Conservation (phyloP, 192 early-diverging fungal genomes). For the Phlyctochytrium bullatum region DNA sequence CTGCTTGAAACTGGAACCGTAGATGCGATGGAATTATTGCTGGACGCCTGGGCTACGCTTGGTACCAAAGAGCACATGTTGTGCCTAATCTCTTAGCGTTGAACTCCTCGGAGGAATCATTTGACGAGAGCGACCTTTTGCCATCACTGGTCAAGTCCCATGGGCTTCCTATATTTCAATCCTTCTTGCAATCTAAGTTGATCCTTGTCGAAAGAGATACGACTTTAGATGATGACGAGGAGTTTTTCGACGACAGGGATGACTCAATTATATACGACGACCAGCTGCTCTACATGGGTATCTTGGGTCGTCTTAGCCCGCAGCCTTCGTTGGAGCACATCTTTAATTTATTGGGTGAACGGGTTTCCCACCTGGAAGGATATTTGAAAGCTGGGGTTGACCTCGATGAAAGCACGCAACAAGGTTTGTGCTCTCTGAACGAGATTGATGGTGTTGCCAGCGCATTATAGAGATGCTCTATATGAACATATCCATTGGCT, state of each 20-base stretch:
- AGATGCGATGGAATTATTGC: not conserved
- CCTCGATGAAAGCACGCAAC: slow-evolving; percentile 10
- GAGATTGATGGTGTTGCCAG: slow-evolving; percentile 4
- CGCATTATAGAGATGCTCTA: slow-evolving; percentile 27
- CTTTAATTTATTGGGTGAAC: slow-evolving; percentile 49
- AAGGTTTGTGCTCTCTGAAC: slow-evolving; percentile 20
- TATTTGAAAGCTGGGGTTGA: slow-evolving; percentile 45
- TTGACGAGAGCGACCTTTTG: slow-evolving; percentile 12
- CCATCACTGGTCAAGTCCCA: slow-evolving; percentile 12
- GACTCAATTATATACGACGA: slow-evolving; percentile 63
- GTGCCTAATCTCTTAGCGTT: too few species aligned
- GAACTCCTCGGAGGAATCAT: too few species aligned
- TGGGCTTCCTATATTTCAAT: slow-evolving; percentile 45
- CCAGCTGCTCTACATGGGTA: slow-evolving; percentile 65
- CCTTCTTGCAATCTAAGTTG: slow-evolving; percentile 62
- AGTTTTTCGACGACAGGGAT: slow-evolving; percentile 29
- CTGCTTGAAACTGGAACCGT: not conserved
- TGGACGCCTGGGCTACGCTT: not conserved
- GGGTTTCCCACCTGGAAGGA: slow-evolving; percentile 41
- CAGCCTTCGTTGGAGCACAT: slow-evolving; percentile 49
- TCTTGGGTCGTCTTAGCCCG: slow-evolving; percentile 59
- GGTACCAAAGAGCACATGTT: too few species aligned
- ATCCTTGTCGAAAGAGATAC: slow-evolving; percentile 50
- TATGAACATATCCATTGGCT: slow-evolving; percentile 76
- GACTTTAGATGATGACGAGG: slow-evolving; percentile 53